These are phyloP conservation scores for Neurospora sp. DNA, from an alignment of 495 filamentous ascomycete species.

Conservation along the genomic window DNA sequence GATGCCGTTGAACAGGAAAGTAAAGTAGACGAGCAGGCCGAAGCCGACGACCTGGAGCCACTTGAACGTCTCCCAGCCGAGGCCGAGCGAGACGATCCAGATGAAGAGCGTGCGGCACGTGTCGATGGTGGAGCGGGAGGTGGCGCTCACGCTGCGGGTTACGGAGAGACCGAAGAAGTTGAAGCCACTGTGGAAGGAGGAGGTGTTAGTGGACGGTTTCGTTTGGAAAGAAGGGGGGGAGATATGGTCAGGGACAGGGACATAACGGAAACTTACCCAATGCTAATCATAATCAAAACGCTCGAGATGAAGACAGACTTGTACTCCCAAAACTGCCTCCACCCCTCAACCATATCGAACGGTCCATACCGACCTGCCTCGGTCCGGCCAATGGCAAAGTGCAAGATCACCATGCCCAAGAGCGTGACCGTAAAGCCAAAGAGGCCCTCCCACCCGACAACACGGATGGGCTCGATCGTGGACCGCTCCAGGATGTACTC, in stretches of 20 bases:
- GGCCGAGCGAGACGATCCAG: constrained; percentile 86
- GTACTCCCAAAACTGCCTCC: constrained; percentile 62
- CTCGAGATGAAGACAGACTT: constrained; percentile 61
- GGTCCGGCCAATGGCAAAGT: constrained; percentile 64
- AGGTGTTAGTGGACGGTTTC: too few relatives aligned
- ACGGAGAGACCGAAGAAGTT: constrained; percentile 97
- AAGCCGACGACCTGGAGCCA: constrained; percentile 93
- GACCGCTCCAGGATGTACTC: constrained; percentile 91
- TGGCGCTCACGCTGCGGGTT: constrained; percentile 79
- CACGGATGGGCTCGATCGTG: constrained; percentile 74
- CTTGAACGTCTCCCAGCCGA: constrained; percentile 97
- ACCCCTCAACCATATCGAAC: constrained; percentile 82
- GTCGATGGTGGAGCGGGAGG: constrained; percentile 88
- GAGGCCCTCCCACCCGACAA: constrained; percentile 92
- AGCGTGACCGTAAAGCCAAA: constrained; percentile 85
- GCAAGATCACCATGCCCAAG: constrained; percentile 67
- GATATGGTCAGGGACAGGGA: too few relatives aligned
- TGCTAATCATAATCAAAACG: constrained; percentile 89
- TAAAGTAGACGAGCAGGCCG: constrained; percentile 84
- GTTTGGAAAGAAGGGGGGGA: too few relatives aligned
- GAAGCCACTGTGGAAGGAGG: constrained; percentile 51
- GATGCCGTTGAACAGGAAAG: constrained; percentile 92
- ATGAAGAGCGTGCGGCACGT: constrained; percentile 97
- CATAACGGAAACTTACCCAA: constrained; percentile 53
- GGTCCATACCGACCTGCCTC: constrained; percentile 67